These are phyloP conservation scores for Pontederia paniculata DNA, from an alignment of 176 grass and related monocot species.

Conservation along the genomic window DNA sequence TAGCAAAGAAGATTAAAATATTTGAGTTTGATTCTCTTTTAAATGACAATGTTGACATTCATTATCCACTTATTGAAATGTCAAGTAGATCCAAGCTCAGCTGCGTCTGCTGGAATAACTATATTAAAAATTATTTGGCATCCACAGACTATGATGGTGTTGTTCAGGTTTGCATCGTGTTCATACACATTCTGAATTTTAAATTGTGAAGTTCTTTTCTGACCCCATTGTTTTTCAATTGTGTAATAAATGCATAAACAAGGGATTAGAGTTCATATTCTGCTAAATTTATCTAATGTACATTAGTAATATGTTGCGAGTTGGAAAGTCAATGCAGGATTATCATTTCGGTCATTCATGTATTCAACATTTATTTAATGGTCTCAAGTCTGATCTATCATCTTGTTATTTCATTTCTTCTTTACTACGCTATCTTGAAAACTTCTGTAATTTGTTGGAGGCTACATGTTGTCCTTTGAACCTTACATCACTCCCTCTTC, in stretches of 20 bases:
- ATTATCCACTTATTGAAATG: slow-evolving; percentile 95
- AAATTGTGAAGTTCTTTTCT: background rate
- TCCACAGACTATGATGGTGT: slow-evolving; percentile 89
- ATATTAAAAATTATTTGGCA: slow-evolving; percentile 95
- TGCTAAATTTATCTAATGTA: too few relatives aligned
- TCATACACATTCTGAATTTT: background rate
- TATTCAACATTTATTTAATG: background rate
- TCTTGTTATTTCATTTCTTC: background rate
- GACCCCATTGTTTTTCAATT: background rate
- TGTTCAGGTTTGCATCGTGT: slow-evolving; percentile 57
- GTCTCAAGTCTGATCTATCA: too few relatives aligned
- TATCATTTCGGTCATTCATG: background rate
- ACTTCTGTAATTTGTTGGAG: background rate
- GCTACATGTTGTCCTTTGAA: too few relatives aligned
- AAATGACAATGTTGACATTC: slow-evolving; percentile 73
- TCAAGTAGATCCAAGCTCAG: slow-evolving; percentile 70
- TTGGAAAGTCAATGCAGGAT: too few relatives aligned
- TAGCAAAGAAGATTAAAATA: slow-evolving; percentile 99
- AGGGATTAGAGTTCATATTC: too few relatives aligned
- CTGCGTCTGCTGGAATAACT: slow-evolving; percentile 90
- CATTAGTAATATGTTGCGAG: too few relatives aligned
- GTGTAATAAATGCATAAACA: too few relatives aligned
- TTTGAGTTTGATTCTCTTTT: slow-evolving; percentile 85
- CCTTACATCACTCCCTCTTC: too few relatives aligned
- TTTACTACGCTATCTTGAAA: background rate